Evolutionary conservation across 768 basidiomycete genomes (phyloP).

Genomic region (Pulveroboletus ravenelii): DNA sequence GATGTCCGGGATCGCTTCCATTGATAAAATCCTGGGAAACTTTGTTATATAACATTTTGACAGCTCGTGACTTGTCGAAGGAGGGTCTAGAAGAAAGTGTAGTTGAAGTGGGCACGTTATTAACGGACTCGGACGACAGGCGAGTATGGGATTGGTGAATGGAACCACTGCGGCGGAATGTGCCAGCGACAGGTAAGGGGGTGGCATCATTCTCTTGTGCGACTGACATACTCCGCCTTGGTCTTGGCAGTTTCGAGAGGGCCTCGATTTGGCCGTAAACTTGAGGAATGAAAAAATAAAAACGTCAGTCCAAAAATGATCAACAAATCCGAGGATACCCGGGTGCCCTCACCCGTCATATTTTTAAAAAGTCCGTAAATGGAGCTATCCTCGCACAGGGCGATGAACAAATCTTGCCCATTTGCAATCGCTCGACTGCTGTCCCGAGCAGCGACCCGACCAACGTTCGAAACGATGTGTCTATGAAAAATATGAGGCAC

Average conservation of each 20-base stretch:
- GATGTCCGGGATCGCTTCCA: constrained; percentile 47
- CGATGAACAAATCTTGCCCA: constrained; percentile 77
- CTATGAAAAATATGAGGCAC: constrained; percentile 34
- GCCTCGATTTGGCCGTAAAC: constrained; percentile 78
- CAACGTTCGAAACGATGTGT: constrained; percentile 79
- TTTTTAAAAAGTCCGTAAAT: constrained; percentile 81
- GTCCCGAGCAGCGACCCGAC: constrained; percentile 80
- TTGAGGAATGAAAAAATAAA: constrained; percentile 25
- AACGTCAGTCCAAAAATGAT: constrained; percentile 15
- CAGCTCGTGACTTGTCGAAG: constrained; percentile 56
- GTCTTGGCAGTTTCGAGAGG: constrained; percentile 52
- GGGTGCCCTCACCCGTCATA: constrained; percentile 62
- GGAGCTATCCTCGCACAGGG: constrained; percentile 85
- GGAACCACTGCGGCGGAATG: constrained; percentile 21
- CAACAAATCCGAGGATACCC: constrained; percentile 14
- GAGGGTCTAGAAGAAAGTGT: constrained; percentile 46
- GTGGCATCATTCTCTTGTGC: constrained; percentile 49
- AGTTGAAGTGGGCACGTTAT: constrained; percentile 17
- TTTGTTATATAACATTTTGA: constrained; percentile 52
- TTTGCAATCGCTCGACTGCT: constrained; percentile 74
- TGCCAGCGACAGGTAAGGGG: constrained; percentile 35
- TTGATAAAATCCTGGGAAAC: constrained; percentile 36
- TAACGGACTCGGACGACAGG: constrained; percentile 39
- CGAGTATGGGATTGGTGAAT: constrained; percentile 27
- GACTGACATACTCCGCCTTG: constrained; percentile 67